A percentile compares a stretch with the other conserved stretches of the same genome.
Conservation (phyloP, 352 stramenopile genomes). For the Elongisporangium undulatum region DNA sequence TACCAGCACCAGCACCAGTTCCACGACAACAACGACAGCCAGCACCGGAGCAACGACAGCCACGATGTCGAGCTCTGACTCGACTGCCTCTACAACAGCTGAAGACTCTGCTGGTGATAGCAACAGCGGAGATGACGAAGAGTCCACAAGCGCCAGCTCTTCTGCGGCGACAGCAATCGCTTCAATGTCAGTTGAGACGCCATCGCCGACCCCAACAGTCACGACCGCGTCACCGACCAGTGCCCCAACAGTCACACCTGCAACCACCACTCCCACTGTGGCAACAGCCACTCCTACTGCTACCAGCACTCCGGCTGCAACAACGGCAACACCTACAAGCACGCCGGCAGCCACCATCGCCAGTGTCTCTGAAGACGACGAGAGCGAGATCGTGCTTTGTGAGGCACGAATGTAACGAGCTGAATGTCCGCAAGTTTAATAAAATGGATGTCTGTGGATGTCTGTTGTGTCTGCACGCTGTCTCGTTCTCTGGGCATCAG, state of each 20-base stretch:
- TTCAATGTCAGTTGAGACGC: not conserved
- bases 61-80: not conserved
- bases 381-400: not conserved
- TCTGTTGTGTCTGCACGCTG: not conserved
- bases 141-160: not conserved
- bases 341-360: constrained; percentile 1
- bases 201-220: not conserved
- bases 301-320: not conserved
- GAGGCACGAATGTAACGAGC: not conserved
- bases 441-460: too few species aligned
- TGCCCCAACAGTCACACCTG: not conserved
- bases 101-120: not conserved
- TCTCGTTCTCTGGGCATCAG: not conserved
- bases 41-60: not conserved
- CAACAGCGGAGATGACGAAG: not conserved
- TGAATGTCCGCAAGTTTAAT: too few species aligned
- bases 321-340: constrained; percentile 5
- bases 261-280: not conserved
- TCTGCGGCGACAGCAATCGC: not conserved
- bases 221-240: not conserved
- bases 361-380: not conserved
- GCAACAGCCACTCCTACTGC: not conserved
- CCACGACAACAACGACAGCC: constrained; percentile 1
- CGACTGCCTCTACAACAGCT: not conserved
- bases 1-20: not conserved